Conservation (phyloP, 2,329 filamentous ascomycete species). For the Colletotrichum costaricense region DNA sequence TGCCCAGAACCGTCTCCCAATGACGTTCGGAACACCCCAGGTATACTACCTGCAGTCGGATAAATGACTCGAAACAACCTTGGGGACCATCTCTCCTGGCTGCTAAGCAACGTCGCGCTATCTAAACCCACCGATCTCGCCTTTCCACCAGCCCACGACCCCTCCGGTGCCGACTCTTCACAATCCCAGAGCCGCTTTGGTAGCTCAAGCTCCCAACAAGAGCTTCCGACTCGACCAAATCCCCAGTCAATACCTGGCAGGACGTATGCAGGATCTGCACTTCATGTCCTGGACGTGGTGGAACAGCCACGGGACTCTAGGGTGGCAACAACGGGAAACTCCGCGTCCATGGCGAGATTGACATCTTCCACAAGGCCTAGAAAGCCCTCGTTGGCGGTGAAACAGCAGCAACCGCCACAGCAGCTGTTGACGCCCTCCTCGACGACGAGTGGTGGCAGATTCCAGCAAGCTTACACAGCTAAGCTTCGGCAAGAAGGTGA, state of each 20-base stretch:
- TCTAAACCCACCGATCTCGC: slow-evolving; percentile 52
- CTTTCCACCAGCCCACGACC: slow-evolving; percentile 47
- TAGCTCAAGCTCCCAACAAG: slow-evolving; percentile 25
- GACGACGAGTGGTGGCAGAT: slow-evolving; percentile 42
- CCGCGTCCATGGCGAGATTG: slow-evolving; percentile 57
- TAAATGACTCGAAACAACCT: slow-evolving; percentile 74
- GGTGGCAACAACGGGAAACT: slow-evolving; percentile 8
- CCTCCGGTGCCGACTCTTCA: slow-evolving; percentile 36
- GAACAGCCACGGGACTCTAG: slow-evolving; percentile 24
- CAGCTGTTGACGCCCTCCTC: slow-evolving; percentile 55
- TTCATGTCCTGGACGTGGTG: slow-evolving; percentile 19
- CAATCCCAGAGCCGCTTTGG: slow-evolving; percentile 25
- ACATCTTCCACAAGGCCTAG: slow-evolving; percentile 56
- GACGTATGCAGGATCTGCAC: slow-evolving; percentile 3
- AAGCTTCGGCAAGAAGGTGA: slow-evolving; percentile 35
- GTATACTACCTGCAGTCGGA: slow-evolving; percentile 43
- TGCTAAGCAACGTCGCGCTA: slow-evolving; percentile 60
- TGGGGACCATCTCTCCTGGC: slow-evolving; percentile 67
- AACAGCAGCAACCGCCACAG: slow-evolving; percentile 51
- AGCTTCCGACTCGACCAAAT: not conserved
- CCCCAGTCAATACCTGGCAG: not conserved
- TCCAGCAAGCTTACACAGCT: slow-evolving; percentile 34
- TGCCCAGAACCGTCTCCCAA: slow-evolving; percentile 13
- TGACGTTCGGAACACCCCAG: slow-evolving; percentile 20
- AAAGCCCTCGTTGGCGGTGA: slow-evolving; percentile 56